Base-by-base conservation (phyloP, 2,329 filamentous ascomycete species). In the Tolypocladium amazonense region DNA sequence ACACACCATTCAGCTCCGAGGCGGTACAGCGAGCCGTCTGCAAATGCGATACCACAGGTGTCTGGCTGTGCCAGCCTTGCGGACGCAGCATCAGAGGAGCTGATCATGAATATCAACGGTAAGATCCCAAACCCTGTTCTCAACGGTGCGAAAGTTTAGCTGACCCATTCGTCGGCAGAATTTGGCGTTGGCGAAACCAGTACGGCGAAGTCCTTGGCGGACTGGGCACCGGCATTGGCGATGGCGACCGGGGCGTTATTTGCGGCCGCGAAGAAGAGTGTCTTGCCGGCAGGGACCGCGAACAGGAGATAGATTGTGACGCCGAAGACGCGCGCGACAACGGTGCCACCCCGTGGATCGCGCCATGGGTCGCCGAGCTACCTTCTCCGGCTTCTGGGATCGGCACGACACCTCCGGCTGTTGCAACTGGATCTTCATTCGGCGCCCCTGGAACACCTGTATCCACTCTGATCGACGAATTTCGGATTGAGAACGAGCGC, bases 51-150 rank as follows among this genome's bases (percentile, higher is more conserved):
- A 72, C 72, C 2, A 73, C 82, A 12, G 81, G 82, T 5, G 85
- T 95, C 55, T 97, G 90, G 89, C 84, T 97, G 33, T 97, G 92
- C 73, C 85, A 89, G 63, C 86, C 88, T 1, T 97, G 93, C 66
- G 91, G 92, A 1, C 84, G 88, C 62, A 83, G 84, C 59, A 85
- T 95, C 58, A 79, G 83, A 30, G 79, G 75, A 45, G 77, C 80
- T 25, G 84, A 88, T 65, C 73, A 77, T 58, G 81, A 85, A 59
- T 87, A 88, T 62, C 77, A 79, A 67, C 75, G 79, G 82, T 85
- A 73, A 52, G 76, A 70, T 18, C n/a, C 18, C 25, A 12, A 9
- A 9, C 9, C 0, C 2, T 18, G 12, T 33, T 38, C 15, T 7
- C 33, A 25, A 57, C 9, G 8, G 14, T 41, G 14, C 12, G 11